Evolutionary conservation across 192 early-diverging fungal species (phyloP).

Genomic region (Paraglomus occultum): DNA sequence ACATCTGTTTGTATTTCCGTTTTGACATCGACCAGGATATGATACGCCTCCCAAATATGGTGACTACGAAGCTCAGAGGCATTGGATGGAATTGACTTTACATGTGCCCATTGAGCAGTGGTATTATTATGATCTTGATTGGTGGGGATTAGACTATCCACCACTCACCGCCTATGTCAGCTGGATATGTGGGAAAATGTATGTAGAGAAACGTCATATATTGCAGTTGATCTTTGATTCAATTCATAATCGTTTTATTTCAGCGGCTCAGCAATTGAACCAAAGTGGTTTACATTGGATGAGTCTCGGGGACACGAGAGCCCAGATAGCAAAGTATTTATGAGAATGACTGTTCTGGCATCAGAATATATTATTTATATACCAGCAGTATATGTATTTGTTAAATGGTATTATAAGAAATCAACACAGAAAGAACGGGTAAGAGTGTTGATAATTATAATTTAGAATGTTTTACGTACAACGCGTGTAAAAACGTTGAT

Average conservation of each 20-base stretch:
- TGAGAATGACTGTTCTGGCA: conserved; percentile 78
- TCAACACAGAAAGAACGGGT: conserved; percentile 32
- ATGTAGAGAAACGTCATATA: conserved; percentile 22
- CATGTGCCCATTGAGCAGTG: conserved; percentile 75
- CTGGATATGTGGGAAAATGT: conserved; percentile 82
- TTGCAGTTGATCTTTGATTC: neutral
- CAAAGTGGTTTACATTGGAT: conserved; percentile 82
- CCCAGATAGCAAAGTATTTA: conserved; percentile 77
- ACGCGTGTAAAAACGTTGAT: neutral
- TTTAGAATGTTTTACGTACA: neutral
- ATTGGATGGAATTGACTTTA: conserved; percentile 96
- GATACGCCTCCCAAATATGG: conserved; percentile 80
- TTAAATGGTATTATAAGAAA: conserved; percentile 45
- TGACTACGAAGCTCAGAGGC: conserved; percentile 97
- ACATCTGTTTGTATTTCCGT: too few relatives aligned
- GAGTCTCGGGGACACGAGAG: conserved; percentile 83
- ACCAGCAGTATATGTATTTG: conserved; percentile 71
- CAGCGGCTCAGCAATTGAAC: conserved; percentile 74
- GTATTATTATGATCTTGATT: conserved; percentile 86
- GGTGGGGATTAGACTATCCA: conserved; percentile 98
- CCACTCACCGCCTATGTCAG: conserved; percentile 93
- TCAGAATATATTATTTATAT: conserved; percentile 77
- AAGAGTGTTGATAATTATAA: neutral
- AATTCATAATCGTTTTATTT: neutral
- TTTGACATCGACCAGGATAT: conserved; percentile 39